Evolutionary conservation across 2,329 filamentous ascomycete species (phyloP).

Genomic region (Lasiodiplodia sp.): DNA sequence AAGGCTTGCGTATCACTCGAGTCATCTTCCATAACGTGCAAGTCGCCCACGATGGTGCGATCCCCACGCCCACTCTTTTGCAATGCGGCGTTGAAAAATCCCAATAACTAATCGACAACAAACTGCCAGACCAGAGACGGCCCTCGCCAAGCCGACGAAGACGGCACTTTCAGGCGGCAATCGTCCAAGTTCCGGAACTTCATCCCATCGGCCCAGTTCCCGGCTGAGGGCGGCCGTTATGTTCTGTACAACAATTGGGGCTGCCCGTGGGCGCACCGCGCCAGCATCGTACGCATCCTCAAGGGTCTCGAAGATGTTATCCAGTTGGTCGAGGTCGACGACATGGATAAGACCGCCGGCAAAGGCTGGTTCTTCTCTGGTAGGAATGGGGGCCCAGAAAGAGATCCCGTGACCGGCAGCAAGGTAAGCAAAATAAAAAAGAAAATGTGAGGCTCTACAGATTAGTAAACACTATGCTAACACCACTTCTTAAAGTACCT

Average conservation of each 20-base stretch:
- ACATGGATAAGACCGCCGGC: constrained; percentile 31
- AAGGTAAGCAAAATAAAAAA: constrained; percentile 26
- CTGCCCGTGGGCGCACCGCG: constrained; percentile 67
- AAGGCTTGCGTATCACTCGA: not conserved
- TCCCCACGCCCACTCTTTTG: not conserved
- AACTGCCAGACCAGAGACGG: constrained; percentile 8
- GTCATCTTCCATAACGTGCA: not conserved
- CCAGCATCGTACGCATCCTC: constrained; percentile 55
- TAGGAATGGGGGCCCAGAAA: constrained; percentile 37
- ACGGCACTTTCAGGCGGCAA: constrained; percentile 65
- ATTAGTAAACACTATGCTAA: not conserved
- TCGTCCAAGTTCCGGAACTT: constrained; percentile 63
- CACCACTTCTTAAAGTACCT: constrained; percentile 34
- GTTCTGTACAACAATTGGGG: constrained; percentile 65
- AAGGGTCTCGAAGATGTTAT: constrained; percentile 59
- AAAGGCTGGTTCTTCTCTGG: constrained; percentile 45
- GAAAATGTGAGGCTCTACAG: too few relatives aligned
- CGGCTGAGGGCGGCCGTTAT: constrained; percentile 63
- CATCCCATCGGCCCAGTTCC: constrained; percentile 62
- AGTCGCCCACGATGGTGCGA: constrained; percentile 3
- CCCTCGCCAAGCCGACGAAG: constrained; percentile 44
- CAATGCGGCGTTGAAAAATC: too few relatives aligned
- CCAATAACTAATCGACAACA: not conserved
- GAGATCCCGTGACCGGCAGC: constrained; percentile 42
- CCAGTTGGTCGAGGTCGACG: constrained; percentile 51